A percentile compares a stretch with the other conserved stretches of the same genome.
These are phyloP conservation scores for Dryadomyces quercivorus DNA, from an alignment of 2,329 filamentous ascomycete species.

Conservation along the genomic window DNA sequence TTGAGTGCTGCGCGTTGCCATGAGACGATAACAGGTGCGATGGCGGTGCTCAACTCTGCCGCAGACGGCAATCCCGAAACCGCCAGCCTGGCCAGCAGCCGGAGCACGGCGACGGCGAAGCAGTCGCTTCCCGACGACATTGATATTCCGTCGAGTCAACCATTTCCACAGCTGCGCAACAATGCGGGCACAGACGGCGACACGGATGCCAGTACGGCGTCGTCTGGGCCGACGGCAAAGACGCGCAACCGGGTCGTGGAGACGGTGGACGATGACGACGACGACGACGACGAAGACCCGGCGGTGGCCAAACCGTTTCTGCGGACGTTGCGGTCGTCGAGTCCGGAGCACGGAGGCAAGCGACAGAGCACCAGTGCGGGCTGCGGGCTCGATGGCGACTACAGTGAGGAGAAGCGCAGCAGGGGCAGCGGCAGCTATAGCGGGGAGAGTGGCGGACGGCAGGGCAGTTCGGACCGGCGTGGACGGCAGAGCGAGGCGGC, in stretches of 20 bases:
- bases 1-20: no score
- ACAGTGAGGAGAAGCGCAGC: conserved; percentile 11
- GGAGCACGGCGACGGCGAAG: conserved; percentile 7
- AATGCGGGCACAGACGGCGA: conserved; percentile 19
- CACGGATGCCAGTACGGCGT: not conserved
- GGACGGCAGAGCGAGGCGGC: not conserved
- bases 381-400: conserved; percentile 11
- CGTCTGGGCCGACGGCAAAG: not conserved
- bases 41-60: not conserved
- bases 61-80: conserved; percentile 7
- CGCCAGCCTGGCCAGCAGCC: conserved; percentile 11
- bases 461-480: conserved; percentile 12
- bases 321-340: conserved; percentile 40
- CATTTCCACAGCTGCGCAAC: conserved; percentile 29
- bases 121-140: conserved; percentile 9
- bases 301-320: conserved; percentile 45
- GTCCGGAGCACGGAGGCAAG: conserved; percentile 25
- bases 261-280: conserved; percentile 19
- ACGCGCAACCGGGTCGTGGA: conserved; percentile 12
- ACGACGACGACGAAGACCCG: conserved; percentile 46
- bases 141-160: conserved; percentile 9
- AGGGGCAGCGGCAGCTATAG: not conserved
- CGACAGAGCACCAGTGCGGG: conserved; percentile 15
- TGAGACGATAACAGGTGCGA: not conserved
- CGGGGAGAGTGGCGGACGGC: not conserved